Evolutionary conservation across 495 filamentous ascomycete species (phyloP).

Genomic region (Annulohypoxylon maeteangense): DNA sequence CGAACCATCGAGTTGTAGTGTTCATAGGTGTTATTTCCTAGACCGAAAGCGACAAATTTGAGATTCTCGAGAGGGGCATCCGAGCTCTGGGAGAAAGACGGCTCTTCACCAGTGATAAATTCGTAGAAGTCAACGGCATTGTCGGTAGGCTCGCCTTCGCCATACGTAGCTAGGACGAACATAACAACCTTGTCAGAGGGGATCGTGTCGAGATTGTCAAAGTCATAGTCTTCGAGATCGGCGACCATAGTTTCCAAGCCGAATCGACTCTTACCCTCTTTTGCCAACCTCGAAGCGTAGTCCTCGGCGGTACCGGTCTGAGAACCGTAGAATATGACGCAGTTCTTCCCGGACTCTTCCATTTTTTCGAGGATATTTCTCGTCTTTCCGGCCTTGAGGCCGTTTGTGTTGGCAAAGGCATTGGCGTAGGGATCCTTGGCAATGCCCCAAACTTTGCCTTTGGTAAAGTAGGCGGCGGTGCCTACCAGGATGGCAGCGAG

Average conservation of each 20-base stretch:
- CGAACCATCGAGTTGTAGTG: conserved; percentile 99
- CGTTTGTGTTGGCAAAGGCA: conserved; percentile 73
- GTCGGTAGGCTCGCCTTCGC: conserved; percentile 97
- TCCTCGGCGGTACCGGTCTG: conserved; percentile 99
- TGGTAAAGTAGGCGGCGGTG: conserved; percentile 95
- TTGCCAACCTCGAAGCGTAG: conserved; percentile 95
- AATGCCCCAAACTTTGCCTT: conserved; percentile 90
- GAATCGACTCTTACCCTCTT: conserved; percentile 96
- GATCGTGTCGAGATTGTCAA: conserved; percentile 90
- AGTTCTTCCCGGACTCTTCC: conserved; percentile 95
- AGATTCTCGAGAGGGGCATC: conserved; percentile 83
- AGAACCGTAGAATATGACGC: conserved; percentile 97
- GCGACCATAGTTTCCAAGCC: conserved; percentile 98
- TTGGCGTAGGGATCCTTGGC: conserved; percentile 88
- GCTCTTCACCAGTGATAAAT: conserved; percentile 85
- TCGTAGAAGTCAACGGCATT: conserved; percentile 99
- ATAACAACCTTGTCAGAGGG: conserved; percentile 90
- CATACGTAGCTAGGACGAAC: conserved; percentile 97
- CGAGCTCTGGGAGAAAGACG: conserved; percentile 80
- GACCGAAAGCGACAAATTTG: conserved; percentile 93
- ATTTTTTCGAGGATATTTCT: conserved; percentile 94
- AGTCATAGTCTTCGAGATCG: conserved; percentile 98
- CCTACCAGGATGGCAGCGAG: conserved; percentile 84
- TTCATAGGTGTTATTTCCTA: conserved; percentile 99
- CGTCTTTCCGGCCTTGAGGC: conserved; percentile 84